Evolutionary conservation across 805 yeast genomes (phyloP).

Genomic region (Barnettozyma sp.): DNA sequence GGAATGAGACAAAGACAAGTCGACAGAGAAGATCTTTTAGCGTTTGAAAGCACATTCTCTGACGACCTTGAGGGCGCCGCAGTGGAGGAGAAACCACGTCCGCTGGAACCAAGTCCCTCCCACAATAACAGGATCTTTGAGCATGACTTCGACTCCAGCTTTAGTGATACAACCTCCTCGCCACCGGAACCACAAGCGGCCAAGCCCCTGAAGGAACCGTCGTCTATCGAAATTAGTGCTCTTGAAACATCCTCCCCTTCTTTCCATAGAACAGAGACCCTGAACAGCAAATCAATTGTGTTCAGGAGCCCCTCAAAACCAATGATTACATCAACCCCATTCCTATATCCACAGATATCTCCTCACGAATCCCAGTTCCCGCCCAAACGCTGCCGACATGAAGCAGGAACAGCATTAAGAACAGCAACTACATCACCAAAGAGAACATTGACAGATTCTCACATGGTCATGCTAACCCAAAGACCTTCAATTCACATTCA

Average conservation of each 20-base stretch:
- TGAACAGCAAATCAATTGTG: neutral
- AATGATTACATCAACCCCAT: slow-evolving; percentile 4
- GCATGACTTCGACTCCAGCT: slow-evolving; percentile 16
- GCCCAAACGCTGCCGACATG: neutral
- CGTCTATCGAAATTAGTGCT: slow-evolving; percentile 12
- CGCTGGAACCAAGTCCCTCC: neutral
- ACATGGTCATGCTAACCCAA: slow-evolving; percentile 29
- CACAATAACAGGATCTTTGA: slow-evolving; percentile 13
- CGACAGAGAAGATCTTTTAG: slow-evolving; percentile 18
- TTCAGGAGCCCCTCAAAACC: slow-evolving; percentile 2
- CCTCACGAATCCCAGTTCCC: slow-evolving; percentile 1
- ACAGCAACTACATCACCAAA: neutral
- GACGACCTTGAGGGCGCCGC: neutral
- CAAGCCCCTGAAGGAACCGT: neutral
- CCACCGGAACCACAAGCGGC: too few relatives aligned
- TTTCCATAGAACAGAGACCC: slow-evolving; percentile 23
- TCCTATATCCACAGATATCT: neutral
- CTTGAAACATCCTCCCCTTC: slow-evolving; percentile 25
- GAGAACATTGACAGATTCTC: slow-evolving; percentile 4
- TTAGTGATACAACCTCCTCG: too few relatives aligned
- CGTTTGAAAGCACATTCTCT: slow-evolving; percentile 18
- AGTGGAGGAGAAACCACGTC: neutral
- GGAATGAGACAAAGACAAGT: slow-evolving; percentile 3
- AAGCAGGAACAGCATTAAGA: neutral
- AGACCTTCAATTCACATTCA: slow-evolving; percentile 16